A percentile compares a stretch with the other conserved stretches of the same genome.
phyloP scores from a whole-genome alignment of 1,284 basidiomycete species.

The Cryptococcus floricola region DNA sequence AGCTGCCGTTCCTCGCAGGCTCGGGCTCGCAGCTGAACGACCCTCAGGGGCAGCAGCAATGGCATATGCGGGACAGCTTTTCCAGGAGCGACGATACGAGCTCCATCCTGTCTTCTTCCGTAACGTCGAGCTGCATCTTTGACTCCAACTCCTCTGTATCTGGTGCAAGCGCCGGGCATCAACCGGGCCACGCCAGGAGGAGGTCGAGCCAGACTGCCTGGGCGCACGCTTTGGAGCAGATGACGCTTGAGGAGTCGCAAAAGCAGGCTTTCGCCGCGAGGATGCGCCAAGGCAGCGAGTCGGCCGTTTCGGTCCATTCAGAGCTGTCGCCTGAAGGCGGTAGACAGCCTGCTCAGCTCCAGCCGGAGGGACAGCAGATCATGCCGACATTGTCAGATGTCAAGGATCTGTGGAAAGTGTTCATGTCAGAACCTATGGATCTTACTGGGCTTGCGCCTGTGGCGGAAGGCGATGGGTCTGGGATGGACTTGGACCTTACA shows the following conservation, averaged over 20 bases:
- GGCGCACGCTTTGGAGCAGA: slow-evolving; percentile 40
- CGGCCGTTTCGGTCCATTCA: background rate
- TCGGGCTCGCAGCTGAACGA: background rate
- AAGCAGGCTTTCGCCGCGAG: background rate
- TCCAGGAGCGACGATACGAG: slow-evolving; percentile 6
- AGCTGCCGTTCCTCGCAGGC: no score
- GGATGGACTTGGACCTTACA: slow-evolving; percentile 1
- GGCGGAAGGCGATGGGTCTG: slow-evolving; percentile 10
- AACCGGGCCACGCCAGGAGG: slow-evolving; percentile 14
- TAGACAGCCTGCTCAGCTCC: background rate
- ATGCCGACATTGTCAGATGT: slow-evolving; percentile 32
- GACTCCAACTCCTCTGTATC: no score
- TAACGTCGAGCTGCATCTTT: slow-evolving; percentile 12
- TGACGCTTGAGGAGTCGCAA: slow-evolving; percentile 35
- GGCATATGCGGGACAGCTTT: slow-evolving; percentile 2
- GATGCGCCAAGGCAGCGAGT: background rate
- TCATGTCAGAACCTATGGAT: slow-evolving; percentile 30
- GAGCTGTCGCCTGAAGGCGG: slow-evolving; percentile 8
- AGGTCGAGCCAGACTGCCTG: slow-evolving; percentile 35
- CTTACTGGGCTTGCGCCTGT: slow-evolving; percentile 10
- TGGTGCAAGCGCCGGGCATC: no score
- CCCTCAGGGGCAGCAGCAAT: background rate
- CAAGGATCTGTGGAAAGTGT: slow-evolving; percentile 44
- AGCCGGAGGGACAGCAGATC: background rate
- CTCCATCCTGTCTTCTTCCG: slow-evolving; percentile 12